Percentiles rank a stretch among this genome's conserved stretches.
phyloP scores from a whole-genome alignment of 2,329 filamentous ascomycete species.

The Pseudocercospora fuligena region DNA sequence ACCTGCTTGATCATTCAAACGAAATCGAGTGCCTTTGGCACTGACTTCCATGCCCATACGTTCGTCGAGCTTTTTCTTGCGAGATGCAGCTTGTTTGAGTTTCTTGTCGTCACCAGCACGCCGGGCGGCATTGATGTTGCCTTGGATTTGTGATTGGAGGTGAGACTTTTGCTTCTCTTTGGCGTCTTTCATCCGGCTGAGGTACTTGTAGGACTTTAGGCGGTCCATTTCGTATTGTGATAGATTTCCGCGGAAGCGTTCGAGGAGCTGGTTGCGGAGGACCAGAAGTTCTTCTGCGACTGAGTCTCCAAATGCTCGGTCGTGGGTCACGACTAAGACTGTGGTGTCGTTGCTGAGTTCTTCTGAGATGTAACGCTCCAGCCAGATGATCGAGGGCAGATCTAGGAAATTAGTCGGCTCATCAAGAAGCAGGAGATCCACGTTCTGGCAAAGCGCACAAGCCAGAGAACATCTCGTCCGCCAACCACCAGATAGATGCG shows the following conservation, averaged over 20 bases:
- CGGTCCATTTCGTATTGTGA: conserved; percentile 72
- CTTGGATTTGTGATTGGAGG: conserved; percentile 76
- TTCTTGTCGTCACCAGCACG: conserved; percentile 83
- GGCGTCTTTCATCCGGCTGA: conserved; percentile 78
- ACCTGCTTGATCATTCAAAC: conserved; percentile 75
- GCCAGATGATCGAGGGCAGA: conserved; percentile 81
- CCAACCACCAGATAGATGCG: conserved; percentile 71
- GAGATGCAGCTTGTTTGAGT: conserved; percentile 79
- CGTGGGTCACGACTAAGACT: conserved; percentile 80
- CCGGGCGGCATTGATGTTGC: conserved; percentile 75
- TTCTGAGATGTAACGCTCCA: conserved; percentile 71
- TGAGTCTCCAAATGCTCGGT: conserved; percentile 77
- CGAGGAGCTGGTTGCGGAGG: conserved; percentile 71
- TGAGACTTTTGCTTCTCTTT: conserved; percentile 81
- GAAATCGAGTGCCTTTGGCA: conserved; percentile 75
- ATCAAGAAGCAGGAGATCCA: conserved; percentile 80
- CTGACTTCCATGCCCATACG: conserved; percentile 77
- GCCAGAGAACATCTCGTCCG: conserved; percentile 50
- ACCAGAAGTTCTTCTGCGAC: conserved; percentile 78
- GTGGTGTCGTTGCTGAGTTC: conserved; percentile 63
- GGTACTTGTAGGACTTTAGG: conserved; percentile 48
- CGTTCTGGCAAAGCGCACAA: conserved; percentile 68
- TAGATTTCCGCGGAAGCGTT: conserved; percentile 76
- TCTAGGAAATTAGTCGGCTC: conserved; percentile 90
- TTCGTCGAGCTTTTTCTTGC: conserved; percentile 84